Evolutionary conservation across 1,284 basidiomycete species (phyloP), one percentile per base, ranked within the genome.

Genomic region (Malassezia globosa): DNA sequence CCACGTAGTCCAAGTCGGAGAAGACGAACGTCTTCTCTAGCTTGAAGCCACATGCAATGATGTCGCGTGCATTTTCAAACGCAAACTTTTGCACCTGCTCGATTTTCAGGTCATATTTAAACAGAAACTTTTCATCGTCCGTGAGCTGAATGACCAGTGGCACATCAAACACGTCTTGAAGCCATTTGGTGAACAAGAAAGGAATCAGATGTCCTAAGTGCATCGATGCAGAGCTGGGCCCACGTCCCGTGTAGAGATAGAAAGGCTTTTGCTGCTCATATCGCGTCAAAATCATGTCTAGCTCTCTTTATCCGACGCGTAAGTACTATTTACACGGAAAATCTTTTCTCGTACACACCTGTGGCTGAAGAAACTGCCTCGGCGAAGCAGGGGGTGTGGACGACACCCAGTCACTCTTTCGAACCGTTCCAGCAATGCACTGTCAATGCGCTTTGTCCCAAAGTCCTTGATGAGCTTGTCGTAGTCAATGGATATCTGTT

Each of bases 71-170:
- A 68, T 97, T 97, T 63, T 82, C 80, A 59, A 80, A 80, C 7
- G 87, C 81, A 72, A 89, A 96, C 34, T 79, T 77, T 64, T 82
- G 80, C 41, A 85, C 87, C 72, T 99, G 84, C 60, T 95, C 87
- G 37, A 87, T 78, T 69, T 87, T 89, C 54, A 94, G 80, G 56
- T 88, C 82, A 45, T 88, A 84, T 74, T 96, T 94, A 79, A 99
- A 94, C 47, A 99, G 75, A 77, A 97, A 99, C 74, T 99, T 99
- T 73, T 99, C 94, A 73, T 99, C 94, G 69, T 99, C 94, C 41
- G 92, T 97, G 5, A 97, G 79, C 72, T 97, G 92, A 46, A 97
- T 78, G 46, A 97, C 94, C 29, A 95, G 76, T 3, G 92, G 89
- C 11, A 87, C 87, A 60, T 90, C 80, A 72, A 97, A 96, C 21